Conservation (phyloP, 2,329 filamentous ascomycete species). For the Alternaria incomplexa region DNA sequence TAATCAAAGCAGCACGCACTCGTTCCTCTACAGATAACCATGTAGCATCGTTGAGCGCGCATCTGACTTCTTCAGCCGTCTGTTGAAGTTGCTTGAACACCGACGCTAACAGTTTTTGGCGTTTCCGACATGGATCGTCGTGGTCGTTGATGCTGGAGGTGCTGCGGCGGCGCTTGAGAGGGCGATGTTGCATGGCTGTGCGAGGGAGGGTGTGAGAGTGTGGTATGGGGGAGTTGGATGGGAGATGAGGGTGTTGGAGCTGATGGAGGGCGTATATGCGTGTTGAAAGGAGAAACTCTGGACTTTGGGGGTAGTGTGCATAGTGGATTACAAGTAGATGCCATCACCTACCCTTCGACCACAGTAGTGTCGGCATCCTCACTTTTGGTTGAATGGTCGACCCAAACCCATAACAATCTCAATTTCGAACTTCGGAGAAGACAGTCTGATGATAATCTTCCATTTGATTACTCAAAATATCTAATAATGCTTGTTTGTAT, state of each 20-base stretch:
- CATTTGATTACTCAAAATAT: background rate
- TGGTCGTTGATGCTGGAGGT: background rate
- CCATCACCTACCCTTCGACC: background rate
- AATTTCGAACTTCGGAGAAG: no score
- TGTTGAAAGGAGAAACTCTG: background rate
- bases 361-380: background rate
- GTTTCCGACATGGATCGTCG: background rate
- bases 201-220: no score
- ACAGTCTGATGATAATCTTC: background rate
- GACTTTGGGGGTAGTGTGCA: background rate
- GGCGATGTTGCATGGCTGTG: background rate
- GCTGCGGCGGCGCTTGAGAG: background rate
- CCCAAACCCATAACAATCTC: background rate
- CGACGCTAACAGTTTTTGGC: background rate
- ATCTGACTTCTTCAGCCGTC: background rate
- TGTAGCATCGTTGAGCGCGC: rapidly evolving
- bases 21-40: background rate
- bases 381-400: background rate
- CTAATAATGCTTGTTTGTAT: conserved; percentile 1
- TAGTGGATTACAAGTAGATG: background rate
- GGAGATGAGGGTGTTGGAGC: no score
- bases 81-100: background rate
- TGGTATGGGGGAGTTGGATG: no score
- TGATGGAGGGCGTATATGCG: no score
- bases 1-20: background rate